Evolutionary conservation across 2,329 filamentous ascomycete species (phyloP).

Genomic region (Lizonia empirigonia): DNA sequence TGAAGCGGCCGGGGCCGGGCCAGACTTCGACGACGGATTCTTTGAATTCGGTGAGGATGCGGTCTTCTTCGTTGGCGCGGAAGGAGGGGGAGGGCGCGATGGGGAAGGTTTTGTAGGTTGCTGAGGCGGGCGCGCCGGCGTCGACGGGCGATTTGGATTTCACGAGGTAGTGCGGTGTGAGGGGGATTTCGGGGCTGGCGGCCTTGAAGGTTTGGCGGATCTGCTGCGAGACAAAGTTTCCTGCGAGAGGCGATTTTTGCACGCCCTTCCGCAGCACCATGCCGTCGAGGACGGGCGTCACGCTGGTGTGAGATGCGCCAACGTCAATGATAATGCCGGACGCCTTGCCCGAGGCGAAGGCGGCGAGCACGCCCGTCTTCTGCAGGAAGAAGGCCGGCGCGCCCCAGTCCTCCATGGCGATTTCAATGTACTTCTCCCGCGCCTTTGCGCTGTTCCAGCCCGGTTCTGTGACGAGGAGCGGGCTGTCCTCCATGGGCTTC

Average conservation of each 20-base stretch:
- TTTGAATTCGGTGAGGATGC: slow-evolving; percentile 93
- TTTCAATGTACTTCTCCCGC: slow-evolving; percentile 91
- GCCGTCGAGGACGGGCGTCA: slow-evolving; percentile 91
- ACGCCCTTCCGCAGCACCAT: slow-evolving; percentile 89
- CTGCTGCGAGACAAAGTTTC: slow-evolving; percentile 88
- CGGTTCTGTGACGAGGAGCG: slow-evolving; percentile 90
- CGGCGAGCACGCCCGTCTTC: slow-evolving; percentile 84
- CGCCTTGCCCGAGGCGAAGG: slow-evolving; percentile 91
- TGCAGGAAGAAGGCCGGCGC: slow-evolving; percentile 93
- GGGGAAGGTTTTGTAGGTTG: slow-evolving; percentile 72
- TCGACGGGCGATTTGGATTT: slow-evolving; percentile 88
- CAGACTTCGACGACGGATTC: slow-evolving; percentile 96
- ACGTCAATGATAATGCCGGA: slow-evolving; percentile 92
- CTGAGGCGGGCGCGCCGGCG: slow-evolving; percentile 78
- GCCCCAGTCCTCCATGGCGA: slow-evolving; percentile 97
- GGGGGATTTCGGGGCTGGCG: slow-evolving; percentile 69
- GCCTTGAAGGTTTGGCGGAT: slow-evolving; percentile 79
- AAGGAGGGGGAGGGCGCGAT: slow-evolving; percentile 70
- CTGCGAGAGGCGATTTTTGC: slow-evolving; percentile 82
- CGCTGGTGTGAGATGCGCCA: slow-evolving; percentile 83
- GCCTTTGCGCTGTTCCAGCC: slow-evolving; percentile 89
- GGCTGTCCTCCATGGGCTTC: slow-evolving; percentile 85
- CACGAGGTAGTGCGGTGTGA: slow-evolving; percentile 86
- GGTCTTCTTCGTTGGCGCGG: slow-evolving; percentile 85
- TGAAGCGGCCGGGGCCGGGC: slow-evolving; percentile 76